Evolutionary conservation across 805 yeast genomes (phyloP).

Genomic region (Lipomyces yamanashiensis): DNA sequence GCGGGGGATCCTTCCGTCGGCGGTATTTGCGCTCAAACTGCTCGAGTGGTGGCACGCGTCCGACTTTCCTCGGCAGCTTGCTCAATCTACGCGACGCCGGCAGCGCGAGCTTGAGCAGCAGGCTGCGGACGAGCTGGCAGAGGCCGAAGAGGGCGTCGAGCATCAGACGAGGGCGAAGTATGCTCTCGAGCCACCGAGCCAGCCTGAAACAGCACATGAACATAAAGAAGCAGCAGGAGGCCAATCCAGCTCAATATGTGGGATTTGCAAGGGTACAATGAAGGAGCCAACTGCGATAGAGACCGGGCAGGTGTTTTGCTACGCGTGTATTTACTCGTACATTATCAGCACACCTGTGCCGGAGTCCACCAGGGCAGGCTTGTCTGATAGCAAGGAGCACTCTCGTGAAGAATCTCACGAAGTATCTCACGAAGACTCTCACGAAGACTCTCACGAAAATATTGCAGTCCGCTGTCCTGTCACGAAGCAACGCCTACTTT

Average conservation of each 20-base stretch:
- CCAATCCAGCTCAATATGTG: slow-evolving; percentile 54
- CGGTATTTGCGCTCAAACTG: slow-evolving; percentile 79
- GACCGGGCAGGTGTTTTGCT: slow-evolving; percentile 89
- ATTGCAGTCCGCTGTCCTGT: slow-evolving; percentile 82
- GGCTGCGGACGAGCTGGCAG: slow-evolving; percentile 4
- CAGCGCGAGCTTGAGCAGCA: slow-evolving; percentile 18
- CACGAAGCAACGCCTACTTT: slow-evolving; percentile 71
- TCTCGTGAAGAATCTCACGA: too few species aligned
- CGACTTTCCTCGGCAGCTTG: slow-evolving; percentile 64
- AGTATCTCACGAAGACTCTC: too few species aligned
- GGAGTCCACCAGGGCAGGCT: background rate
- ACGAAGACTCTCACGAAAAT: too few species aligned
- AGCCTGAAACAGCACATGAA: background rate
- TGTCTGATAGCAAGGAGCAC: too few species aligned
- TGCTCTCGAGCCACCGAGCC: slow-evolving; percentile 37
- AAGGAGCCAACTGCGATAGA: slow-evolving; percentile 85
- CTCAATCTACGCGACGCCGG: slow-evolving; percentile 29
- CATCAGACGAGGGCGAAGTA: slow-evolving; percentile 37
- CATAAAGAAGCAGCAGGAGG: slow-evolving; percentile 6
- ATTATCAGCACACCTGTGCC: slow-evolving; percentile 51
- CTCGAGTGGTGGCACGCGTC: slow-evolving; percentile 93
- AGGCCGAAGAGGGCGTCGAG: slow-evolving; percentile 28
- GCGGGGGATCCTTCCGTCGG: slow-evolving; percentile 68
- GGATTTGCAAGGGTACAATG: slow-evolving; percentile 67
- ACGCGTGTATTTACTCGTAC: slow-evolving; percentile 76